Evolutionary conservation across 2,329 filamentous ascomycete species (phyloP).

Genomic region (Venturia carpophila): DNA sequence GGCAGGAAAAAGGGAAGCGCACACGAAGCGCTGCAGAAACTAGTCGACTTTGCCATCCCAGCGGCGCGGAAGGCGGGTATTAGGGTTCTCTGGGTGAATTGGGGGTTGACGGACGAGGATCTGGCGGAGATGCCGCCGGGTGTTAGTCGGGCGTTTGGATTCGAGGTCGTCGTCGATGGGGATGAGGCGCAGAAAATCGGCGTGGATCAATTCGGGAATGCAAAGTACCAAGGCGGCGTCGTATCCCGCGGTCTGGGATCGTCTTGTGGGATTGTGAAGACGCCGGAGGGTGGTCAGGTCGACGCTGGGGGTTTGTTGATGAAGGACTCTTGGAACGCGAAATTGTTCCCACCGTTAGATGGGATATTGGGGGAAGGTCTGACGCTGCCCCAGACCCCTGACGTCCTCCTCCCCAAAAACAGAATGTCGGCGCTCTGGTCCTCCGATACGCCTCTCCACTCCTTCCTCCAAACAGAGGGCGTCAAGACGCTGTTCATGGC

Average conservation of each 20-base stretch:
- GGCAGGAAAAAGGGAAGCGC: conserved; percentile 34
- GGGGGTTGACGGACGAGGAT: conserved; percentile 49
- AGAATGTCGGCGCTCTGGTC: conserved; percentile 52
- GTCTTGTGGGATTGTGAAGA: conserved; percentile 25
- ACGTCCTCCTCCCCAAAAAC: conserved; percentile 50
- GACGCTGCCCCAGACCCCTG: conserved; percentile 31
- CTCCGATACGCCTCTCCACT: conserved; percentile 36
- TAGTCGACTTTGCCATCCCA: conserved; percentile 39
- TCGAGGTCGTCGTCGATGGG: conserved; percentile 24
- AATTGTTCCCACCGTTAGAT: conserved; percentile 42
- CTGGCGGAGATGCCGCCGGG: conserved; percentile 44
- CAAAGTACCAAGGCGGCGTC: conserved; percentile 8
- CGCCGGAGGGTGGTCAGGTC: conserved; percentile 23
- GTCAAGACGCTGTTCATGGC: conserved; percentile 48
- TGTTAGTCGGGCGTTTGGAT: conserved; percentile 43
- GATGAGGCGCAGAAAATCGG: conserved; percentile 19
- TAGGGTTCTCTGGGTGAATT: conserved; percentile 48
- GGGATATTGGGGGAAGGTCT: conserved; percentile 21
- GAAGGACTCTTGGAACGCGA: conserved; percentile 50
- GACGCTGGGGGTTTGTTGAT: conserved; percentile 42
- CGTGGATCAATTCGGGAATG: neutral
- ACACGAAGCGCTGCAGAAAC: conserved; percentile 34
- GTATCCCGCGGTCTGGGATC: conserved; percentile 29
- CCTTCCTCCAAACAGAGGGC: conserved; percentile 34
- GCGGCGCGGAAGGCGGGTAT: conserved; percentile 45